These are phyloP conservation scores for Westerdykella ornata DNA, from an alignment of 2,329 filamentous ascomycete species.

Conservation along the genomic window DNA sequence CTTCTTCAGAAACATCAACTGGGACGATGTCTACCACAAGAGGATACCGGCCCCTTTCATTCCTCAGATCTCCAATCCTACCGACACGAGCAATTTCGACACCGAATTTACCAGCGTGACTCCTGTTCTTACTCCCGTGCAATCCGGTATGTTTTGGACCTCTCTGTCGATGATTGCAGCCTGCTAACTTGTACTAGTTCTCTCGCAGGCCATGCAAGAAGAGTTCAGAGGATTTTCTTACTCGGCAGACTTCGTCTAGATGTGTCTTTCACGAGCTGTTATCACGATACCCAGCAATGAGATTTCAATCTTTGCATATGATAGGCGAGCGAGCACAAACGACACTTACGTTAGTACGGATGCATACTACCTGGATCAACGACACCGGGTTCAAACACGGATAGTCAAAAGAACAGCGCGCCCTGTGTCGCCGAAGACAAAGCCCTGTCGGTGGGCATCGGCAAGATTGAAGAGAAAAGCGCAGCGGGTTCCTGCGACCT, in stretches of 20 bases:
- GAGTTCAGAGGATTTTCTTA: slow-evolving; percentile 99
- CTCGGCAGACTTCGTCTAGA: slow-evolving; percentile 72
- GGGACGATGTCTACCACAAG: slow-evolving; percentile 98
- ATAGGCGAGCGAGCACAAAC: too few species aligned
- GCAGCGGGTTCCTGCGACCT: too few species aligned
- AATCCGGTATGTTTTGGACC: slow-evolving; percentile 67
- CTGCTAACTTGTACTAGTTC: slow-evolving; percentile 51
- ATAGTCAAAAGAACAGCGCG: too few species aligned
- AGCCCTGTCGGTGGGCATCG: too few species aligned
- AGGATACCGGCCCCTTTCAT: slow-evolving; percentile 81
- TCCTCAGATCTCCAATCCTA: slow-evolving; percentile 81
- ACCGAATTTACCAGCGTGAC: slow-evolving; percentile 98
- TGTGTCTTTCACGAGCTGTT: slow-evolving; percentile 4
- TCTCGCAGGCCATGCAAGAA: slow-evolving; percentile 98
- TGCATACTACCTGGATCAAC: too few species aligned
- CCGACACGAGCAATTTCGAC: slow-evolving; percentile 99
- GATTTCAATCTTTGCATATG: too few species aligned
- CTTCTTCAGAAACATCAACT: slow-evolving; percentile 96
- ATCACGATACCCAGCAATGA: too few species aligned
- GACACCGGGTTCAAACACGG: too few species aligned
- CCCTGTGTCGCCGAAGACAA: too few species aligned
- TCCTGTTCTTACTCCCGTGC: slow-evolving; percentile 90
- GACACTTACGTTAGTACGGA: too few species aligned
- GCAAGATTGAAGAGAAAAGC: too few species aligned
- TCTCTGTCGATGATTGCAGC: slow-evolving; percentile 1